These are phyloP conservation scores for Ogataea parapolymorpha DNA, from an alignment of 805 yeast species.

Conservation along the genomic window DNA sequence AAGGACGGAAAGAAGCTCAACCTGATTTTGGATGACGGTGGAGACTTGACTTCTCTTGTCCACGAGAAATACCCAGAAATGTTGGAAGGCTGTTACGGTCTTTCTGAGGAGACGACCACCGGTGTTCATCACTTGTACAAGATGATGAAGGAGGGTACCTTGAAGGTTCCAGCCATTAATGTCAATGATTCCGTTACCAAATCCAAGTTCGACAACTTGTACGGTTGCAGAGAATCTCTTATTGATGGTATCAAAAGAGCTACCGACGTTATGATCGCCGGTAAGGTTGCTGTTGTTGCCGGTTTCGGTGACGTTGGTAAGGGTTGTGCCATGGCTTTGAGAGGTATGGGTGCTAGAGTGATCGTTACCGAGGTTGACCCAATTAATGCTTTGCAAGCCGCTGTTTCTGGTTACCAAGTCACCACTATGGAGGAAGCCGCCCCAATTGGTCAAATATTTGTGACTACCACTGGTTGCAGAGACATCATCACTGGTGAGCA, in stretches of 20 bases:
- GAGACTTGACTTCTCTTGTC: slow-evolving; percentile 94
- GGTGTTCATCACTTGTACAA: slow-evolving; percentile 99
- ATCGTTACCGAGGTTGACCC: slow-evolving; percentile 97
- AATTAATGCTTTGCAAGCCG: slow-evolving; percentile 98
- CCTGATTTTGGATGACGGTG: slow-evolving; percentile 98
- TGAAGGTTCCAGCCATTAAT: slow-evolving; percentile 98
- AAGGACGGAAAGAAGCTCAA: slow-evolving; percentile 92
- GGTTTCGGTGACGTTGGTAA: slow-evolving; percentile 99
- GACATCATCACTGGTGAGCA: slow-evolving; percentile 91
- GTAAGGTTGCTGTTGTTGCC: slow-evolving; percentile 98
- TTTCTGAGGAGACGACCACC: slow-evolving; percentile 98
- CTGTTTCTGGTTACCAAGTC: slow-evolving; percentile 98
- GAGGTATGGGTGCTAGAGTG: slow-evolving; percentile 99
- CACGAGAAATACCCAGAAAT: slow-evolving; percentile 98
- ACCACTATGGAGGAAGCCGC: slow-evolving; percentile 94
- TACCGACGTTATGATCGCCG: slow-evolving; percentile 99
- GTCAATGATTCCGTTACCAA: slow-evolving; percentile 99
- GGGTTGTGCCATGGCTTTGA: slow-evolving; percentile 99
- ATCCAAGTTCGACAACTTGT: slow-evolving; percentile 98
- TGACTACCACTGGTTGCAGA: slow-evolving; percentile 99
- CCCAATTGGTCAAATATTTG: slow-evolving; percentile 91
- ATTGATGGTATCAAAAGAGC: slow-evolving; percentile 99
- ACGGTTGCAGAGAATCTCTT: slow-evolving; percentile 99
- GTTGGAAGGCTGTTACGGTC: slow-evolving; percentile 91
- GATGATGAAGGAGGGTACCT: slow-evolving; percentile 81